Conservation (phyloP, 2,329 filamentous ascomycete species). For the Epichloe gansuensis region DNA sequence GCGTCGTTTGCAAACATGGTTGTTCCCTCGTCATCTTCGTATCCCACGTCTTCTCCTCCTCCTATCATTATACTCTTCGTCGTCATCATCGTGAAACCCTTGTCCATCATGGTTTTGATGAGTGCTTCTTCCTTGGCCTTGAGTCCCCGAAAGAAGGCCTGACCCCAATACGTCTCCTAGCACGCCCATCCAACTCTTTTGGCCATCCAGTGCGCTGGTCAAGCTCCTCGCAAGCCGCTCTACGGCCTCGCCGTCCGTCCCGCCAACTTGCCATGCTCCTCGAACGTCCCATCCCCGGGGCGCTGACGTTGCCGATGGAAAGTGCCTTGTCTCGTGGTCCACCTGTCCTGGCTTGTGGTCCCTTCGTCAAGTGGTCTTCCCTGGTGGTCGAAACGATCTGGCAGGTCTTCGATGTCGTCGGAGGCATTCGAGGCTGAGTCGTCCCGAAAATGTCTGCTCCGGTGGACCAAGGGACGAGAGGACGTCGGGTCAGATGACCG, state of each 20-base stretch:
- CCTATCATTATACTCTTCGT: conserved; percentile 7
- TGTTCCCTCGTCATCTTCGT: neutral
- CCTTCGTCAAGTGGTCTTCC: conserved; percentile 27
- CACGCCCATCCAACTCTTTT: conserved; percentile 19
- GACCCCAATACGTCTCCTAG: conserved; percentile 20
- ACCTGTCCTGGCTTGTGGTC: conserved; percentile 10
- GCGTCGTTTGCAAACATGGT: no score
- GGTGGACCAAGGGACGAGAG: conserved; percentile 16
- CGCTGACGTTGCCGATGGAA: conserved; percentile 27
- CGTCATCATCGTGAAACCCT: conserved; percentile 10
- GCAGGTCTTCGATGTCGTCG: conserved; percentile 30
- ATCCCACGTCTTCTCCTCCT: neutral
- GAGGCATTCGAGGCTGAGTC: conserved; percentile 17
- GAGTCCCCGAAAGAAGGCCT: conserved; percentile 7
- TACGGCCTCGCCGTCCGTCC: conserved; percentile 30
- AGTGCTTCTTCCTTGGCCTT: conserved; percentile 2
- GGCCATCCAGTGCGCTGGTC: conserved; percentile 19
- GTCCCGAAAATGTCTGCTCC: conserved; percentile 7
- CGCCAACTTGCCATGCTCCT: conserved; percentile 33
- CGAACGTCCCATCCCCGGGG: conserved; percentile 24
- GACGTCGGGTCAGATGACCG: conserved; percentile 24
- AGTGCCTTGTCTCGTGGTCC: conserved; percentile 28
- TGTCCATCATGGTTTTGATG: neutral
- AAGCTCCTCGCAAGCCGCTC: conserved; percentile 20
- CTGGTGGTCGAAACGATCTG: conserved; percentile 34